Conservation (phyloP, 306 rosid genomes). For the Abrus pulchellus region DNA sequence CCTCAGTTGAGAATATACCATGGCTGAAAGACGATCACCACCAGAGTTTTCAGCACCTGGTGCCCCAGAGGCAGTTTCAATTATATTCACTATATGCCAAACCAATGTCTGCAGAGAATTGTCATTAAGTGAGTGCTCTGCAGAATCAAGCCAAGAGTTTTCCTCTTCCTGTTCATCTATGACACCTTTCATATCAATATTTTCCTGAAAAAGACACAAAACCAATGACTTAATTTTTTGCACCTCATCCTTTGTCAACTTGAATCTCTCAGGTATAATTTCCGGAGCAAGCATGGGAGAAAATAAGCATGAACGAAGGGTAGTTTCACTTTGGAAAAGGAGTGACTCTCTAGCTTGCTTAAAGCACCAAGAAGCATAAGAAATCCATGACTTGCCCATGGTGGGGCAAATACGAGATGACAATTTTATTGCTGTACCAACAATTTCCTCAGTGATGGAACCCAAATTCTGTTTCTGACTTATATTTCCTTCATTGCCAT, state of each 20-base stretch:
- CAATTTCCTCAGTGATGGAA: conserved; percentile 75
- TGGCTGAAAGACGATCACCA: conserved; percentile 71
- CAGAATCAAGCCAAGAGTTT: conserved; percentile 57
- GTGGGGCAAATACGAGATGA: conserved; percentile 85
- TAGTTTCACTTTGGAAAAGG: conserved; percentile 57
- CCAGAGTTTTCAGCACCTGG: conserved; percentile 79
- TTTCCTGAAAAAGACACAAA: conserved; percentile 60
- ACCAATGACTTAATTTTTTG: conserved; percentile 65
- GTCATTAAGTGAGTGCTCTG: conserved; percentile 54
- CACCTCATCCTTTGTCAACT: conserved; percentile 76
- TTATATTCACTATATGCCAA: conserved; percentile 68
- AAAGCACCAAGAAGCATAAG: conserved; percentile 98
- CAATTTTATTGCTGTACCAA: conserved; percentile 80
- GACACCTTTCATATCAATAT: conserved; percentile 54
- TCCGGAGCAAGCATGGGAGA: conserved; percentile 71
- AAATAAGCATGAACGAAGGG: conserved; percentile 65
- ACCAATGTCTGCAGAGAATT: conserved; percentile 57
- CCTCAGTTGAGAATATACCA: conserved; percentile 78
- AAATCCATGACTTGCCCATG: conserved; percentile 94
- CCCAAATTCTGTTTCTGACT: conserved; percentile 50
- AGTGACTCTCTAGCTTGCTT: conserved; percentile 82
- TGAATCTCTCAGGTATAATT: conserved; percentile 77
- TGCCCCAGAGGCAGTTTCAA: conserved; percentile 82
- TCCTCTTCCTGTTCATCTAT: conserved; percentile 59
- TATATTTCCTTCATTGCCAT: conserved; percentile 50